Evolutionary conservation across 2,329 filamentous ascomycete genomes (phyloP), one percentile per base, ranked within the genome.

Genomic region (Colletotrichum eremochloae): DNA sequence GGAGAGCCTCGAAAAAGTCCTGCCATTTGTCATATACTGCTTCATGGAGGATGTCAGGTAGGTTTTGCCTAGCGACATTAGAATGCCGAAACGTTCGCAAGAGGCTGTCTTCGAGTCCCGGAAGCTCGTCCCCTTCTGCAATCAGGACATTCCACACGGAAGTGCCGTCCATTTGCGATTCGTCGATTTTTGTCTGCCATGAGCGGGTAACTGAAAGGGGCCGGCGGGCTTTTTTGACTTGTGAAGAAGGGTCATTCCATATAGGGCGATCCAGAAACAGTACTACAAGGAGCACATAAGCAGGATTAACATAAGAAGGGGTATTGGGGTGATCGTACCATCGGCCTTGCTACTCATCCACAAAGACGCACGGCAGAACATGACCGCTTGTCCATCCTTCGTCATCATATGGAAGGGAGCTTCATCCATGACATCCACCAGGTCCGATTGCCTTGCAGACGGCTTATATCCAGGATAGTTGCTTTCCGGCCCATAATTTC

Each of bases 361-460:
- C 15, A 83, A 58, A 29, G 80, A 81, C 7, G 76, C 81, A 5
- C 78, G 80, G 33, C 79, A 81, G 42, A 83, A 80, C 18, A 79
- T 63, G 11, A 75, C 79, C 1, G 73, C 74, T 8, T 76, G 75
- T 6, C 75, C 77, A 5, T 72, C 62, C 5, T 55, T 58, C 0
- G 77, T 77, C 57, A 78, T 71, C 7, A 55, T 48, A 36, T 76
- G 67, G 1, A 75, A 66, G 12, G 73, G 71, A 3, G 76, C 67
- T 42, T 75, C 68, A 18, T 68, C 68, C 63, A 74, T 68, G n/a
- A 75, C 46, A 60, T 78, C 77, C n/a, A 68, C 70, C 40, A 72
- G 15, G 15, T 72, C 70, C 24, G 66, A 70, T 20, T 70, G 70
- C 18, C 70, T 61, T 14, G 40, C 62, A 20, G 62, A 64, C 36